Evolutionary conservation across 306 rosid species (phyloP), one percentile per base, ranked within the genome.

Genomic region (Cucurbita pepo): DNA sequence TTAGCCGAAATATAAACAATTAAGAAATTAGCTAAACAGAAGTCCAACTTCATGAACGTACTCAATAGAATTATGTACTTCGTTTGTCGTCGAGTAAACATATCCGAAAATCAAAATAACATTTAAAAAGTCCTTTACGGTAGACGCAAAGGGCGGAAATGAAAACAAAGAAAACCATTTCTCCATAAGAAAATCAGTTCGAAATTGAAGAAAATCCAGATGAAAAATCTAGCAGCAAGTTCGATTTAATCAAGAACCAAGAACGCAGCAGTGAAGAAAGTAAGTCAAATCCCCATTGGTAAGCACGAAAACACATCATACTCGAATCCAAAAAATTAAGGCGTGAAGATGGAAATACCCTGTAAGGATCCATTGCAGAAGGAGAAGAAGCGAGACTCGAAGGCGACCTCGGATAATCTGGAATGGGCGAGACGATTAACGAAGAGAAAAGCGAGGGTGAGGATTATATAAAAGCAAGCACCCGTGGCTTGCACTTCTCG

Each of bases 301-400:
- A 50, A 30, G 25, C 3, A 69, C 0, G 54, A 12, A 18, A 73
- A 19, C 5, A 10, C 4, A 12, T 7, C 0, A 40, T 8, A 12
- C 15, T 18, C 10, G 22, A 56, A 57, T 9, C 9, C 7, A 67
- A 6, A 72, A 13, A 54, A 73, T 30, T 45, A 55, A 43, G 22
- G 5, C 19, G 16, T 0, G 10, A 66, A 22, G 51, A 43, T 5
- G 25, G 36, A 45, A 2, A 66, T 79, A 87, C 89, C 89, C 81
- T 85, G 86, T 83, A 83, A 55, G 92, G 92, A 82, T 88, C 92
- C 92, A 88, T 88, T 72, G 77, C 47, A 45, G 64, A 8, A 40
- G 30, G n/a, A 50, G 36, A 52, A 62, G 79, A 71, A 53, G 0
- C 47, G 62, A 71, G 47, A 58, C 3, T 66, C 13, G 25, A 57